Percentiles rank a stretch among this genome's conserved stretches.
phyloP scores from a whole-genome alignment of 345 rosid species.

The Salix viminalis region DNA sequence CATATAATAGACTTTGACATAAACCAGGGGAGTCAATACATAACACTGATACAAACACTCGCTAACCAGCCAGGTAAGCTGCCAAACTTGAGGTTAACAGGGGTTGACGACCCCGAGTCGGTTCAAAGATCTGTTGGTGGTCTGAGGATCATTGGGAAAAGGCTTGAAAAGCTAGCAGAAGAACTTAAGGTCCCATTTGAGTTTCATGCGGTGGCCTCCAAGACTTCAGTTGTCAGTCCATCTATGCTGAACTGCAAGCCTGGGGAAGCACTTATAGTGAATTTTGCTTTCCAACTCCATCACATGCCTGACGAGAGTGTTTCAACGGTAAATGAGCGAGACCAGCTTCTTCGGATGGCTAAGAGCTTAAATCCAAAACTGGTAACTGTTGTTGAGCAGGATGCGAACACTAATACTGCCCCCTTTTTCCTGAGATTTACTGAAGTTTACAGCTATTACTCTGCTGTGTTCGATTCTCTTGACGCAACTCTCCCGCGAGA shows the following conservation, averaged over 20 bases:
- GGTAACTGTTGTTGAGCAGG: conserved; percentile 89
- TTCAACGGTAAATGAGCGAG: conserved; percentile 79
- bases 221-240: conserved; percentile 67
- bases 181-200: conserved; percentile 58
- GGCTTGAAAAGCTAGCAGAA: conserved; percentile 76
- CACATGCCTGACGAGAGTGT: conserved; percentile 99
- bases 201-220: conserved; percentile 68
- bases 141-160: conserved; percentile 61
- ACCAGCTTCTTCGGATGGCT: conserved; percentile 85
- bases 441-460: conserved; percentile 84
- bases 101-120: conserved; percentile 94
- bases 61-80: conserved; percentile 43
- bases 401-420: conserved; percentile 85
- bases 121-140: conserved; percentile 86
- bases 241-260: conserved; percentile 53
- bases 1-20: conserved; percentile 90
- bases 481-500: conserved; percentile 88
- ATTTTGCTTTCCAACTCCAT: conserved; percentile 97
- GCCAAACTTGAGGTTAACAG: conserved; percentile 73
- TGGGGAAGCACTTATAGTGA: conserved; percentile 74
- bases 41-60: conserved; percentile 67
- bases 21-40: conserved; percentile 93
- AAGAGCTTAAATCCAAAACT: conserved; percentile 87
- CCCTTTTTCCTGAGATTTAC: conserved; percentile 77
- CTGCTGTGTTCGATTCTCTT: conserved; percentile 84